Conservation (phyloP, 164 flowering plant genomes). For the Kingdonia uniflora region DNA sequence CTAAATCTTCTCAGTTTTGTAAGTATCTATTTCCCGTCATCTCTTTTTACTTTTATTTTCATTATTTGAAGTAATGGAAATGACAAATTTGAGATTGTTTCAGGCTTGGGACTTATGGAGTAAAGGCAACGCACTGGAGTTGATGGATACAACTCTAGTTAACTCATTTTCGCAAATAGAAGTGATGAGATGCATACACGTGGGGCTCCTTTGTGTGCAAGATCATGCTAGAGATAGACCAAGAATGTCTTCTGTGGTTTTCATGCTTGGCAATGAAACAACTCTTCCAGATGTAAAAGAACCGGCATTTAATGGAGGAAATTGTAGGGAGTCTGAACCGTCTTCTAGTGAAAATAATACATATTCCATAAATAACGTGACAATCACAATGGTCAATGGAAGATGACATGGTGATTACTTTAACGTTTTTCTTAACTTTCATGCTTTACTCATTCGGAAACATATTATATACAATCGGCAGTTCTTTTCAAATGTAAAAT, state of each 20-base stretch:
- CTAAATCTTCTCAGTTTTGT: conserved; percentile 29
- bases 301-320: conserved; percentile 17
- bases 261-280: conserved; percentile 21
- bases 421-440: too few relatives aligned
- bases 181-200: conserved; percentile 24
- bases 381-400: conserved; percentile 8
- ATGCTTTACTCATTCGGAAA: too few relatives aligned
- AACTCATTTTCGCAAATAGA: conserved; percentile 8
- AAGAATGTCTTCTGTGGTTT: conserved; percentile 16
- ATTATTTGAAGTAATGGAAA: not conserved
- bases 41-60: not conserved
- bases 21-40: not conserved
- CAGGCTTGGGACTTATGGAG: conserved; percentile 38
- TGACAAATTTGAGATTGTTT: not conserved
- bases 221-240: conserved; percentile 14
- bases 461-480: too few relatives aligned
- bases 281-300: conserved; percentile 15
- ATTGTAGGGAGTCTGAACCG: conserved; percentile 1
- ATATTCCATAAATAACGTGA: conserved; percentile 12
- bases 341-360: conserved; percentile 3
- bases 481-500: too few relatives aligned
- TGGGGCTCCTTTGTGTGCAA: conserved; percentile 19
- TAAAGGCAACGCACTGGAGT: conserved; percentile 15
- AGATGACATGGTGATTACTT: not conserved
- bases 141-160: conserved; percentile 12